Base-by-base conservation (phyloP, 805 yeast species). In the Saturnispora halmiae region DNA sequence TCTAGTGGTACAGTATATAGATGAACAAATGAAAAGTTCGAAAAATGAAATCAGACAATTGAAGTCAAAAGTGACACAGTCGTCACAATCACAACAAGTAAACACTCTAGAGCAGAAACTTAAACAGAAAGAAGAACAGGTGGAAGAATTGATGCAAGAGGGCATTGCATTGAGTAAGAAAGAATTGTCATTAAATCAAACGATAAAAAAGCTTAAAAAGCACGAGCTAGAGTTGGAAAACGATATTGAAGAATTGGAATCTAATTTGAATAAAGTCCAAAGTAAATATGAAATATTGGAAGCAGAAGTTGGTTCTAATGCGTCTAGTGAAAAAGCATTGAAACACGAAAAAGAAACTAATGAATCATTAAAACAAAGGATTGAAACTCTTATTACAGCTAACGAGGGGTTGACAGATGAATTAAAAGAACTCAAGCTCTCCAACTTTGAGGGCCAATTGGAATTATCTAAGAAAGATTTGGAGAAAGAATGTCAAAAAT, bases 151-250 rank as follows among this genome's bases (percentile, higher is more conserved):
- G 22, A 54, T 82, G 53, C 75, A 72, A 41, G 95, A 87, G 58
- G 95, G 95, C 4, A 79, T 81, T 46, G 74, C 71, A 19, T 60
- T 86, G 29, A 76, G 92, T 0, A 69, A 70, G 44, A 77, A 75
- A 45, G 96, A 90, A 51, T 67, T 85, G 21, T 75, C 73, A 48
- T 68, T 77, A 39, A 77, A 73, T 49, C 83, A 77, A 31, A 66
- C 78, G 0, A 75, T 88, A 37, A 82, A 82, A 46, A 68, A 70
- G 47, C 59, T 87, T 42, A 74, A 76, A 31, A 60, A 67, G 16
- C 68, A 65, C 28, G 72, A 74, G 38, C 13, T 48, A 6, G 57
- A 59, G 15, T 28, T 53, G 8, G 74, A 68, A 14, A 57, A 59
- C 2, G 58, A 65, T 16, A 46, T 64, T 10, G 58, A 55, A 14